Percentiles rank a stretch among this genome's conserved stretches.
Evolutionary conservation across 169 alveolate species (phyloP).

Genomic region (Plasmodium gonderi): DNA sequence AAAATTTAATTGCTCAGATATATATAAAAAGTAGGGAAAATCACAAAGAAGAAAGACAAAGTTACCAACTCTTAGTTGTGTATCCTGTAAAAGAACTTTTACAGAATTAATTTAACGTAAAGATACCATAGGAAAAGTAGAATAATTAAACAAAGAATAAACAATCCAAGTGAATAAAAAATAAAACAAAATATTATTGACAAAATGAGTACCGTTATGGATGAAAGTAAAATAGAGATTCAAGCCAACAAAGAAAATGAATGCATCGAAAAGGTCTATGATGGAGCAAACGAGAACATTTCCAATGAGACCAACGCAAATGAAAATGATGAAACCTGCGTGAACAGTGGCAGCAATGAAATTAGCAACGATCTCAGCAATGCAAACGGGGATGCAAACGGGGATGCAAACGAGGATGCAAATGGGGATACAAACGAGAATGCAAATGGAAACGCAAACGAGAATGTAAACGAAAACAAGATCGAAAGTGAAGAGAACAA

Average conservation of each 20-base stretch:
- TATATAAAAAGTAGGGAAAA: not conserved
- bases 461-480: not conserved
- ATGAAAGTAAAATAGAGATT: slow-evolving; percentile 26
- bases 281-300: not conserved
- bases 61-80: no score
- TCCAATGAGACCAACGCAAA: not conserved
- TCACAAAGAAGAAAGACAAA: not conserved
- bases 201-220: slow-evolving; percentile 36
- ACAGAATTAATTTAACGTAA: not conserved
- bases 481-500: slow-evolving; percentile 44
- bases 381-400: not conserved
- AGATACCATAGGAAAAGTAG: not conserved
- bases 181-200: not conserved
- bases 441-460: not conserved
- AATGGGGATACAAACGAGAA: not conserved
- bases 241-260: slow-evolving; percentile 7
- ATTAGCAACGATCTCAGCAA: not conserved
- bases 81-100: not conserved
- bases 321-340: not conserved
- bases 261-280: not conserved
- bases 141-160: not conserved
- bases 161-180: not conserved
- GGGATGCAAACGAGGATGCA: not conserved
- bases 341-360: not conserved
- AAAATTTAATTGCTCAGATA: not conserved